Percentiles rank a stretch among this genome's conserved stretches.
Conservation (phyloP, 495 filamentous ascomycete species). For the Sphaerosporella brunnea region DNA sequence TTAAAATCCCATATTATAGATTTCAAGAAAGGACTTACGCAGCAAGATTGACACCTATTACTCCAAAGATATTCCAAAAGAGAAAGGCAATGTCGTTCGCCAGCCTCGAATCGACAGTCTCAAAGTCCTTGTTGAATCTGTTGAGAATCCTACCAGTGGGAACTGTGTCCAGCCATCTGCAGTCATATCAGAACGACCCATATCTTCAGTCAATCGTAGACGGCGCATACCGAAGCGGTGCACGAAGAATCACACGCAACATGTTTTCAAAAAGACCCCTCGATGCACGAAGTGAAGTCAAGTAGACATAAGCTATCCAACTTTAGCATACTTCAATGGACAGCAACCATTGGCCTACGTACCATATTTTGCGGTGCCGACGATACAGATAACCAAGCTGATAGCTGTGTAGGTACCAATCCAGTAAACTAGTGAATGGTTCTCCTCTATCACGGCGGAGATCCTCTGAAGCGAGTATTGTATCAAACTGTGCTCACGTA, state of each 20-base stretch:
- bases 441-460: conserved; percentile 10
- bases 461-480: conserved; percentile 16
- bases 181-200: conserved; percentile 6
- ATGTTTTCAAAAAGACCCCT: conserved; percentile 46
- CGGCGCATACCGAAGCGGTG: conserved; percentile 31
- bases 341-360: no score
- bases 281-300: conserved; percentile 44
- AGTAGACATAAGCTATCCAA: conserved; percentile 35
- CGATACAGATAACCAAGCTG: conserved; percentile 37
- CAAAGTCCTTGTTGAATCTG: conserved; percentile 63
- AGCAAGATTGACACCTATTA: conserved; percentile 43
- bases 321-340: no score
- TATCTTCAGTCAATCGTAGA: no score
- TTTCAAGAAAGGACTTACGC: no score
- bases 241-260: conserved; percentile 45
- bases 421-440: conserved; percentile 38
- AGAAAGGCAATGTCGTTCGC: conserved; percentile 41
- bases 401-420: conserved; percentile 49
- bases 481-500: conserved; percentile 8
- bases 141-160: conserved; percentile 64
- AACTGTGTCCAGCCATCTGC: conserved; percentile 66
- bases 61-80: conserved; percentile 33
- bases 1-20: no score
- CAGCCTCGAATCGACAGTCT: conserved; percentile 47
- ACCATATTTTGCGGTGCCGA: conserved; percentile 41